Conservation (phyloP, 2,329 filamentous ascomycete genomes). For the Aspergillus sp. region DNA sequence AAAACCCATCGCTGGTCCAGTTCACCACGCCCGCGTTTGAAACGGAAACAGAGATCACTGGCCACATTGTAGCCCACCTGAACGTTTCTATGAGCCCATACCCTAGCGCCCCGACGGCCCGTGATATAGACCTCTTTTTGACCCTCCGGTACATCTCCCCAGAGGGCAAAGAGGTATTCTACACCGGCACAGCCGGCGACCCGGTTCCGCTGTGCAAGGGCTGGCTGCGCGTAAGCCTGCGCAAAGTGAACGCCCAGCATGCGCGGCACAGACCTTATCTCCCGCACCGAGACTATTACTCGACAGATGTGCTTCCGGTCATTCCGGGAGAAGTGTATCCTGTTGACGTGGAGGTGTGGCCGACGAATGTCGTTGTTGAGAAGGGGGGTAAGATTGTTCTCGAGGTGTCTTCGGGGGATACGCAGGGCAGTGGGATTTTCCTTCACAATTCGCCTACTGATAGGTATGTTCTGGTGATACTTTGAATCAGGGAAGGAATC, state of each 20-base stretch:
- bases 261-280: constrained; percentile 46
- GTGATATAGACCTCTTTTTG: constrained; percentile 56
- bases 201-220: constrained; percentile 56
- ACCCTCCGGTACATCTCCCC: constrained; percentile 55
- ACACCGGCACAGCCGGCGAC: constrained; percentile 58
- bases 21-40: constrained; percentile 61
- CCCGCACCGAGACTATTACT: constrained; percentile 53
- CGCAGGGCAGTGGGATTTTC: constrained; percentile 53
- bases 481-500: not conserved
- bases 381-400: constrained; percentile 31
- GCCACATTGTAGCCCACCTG: constrained; percentile 64
- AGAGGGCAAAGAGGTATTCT: constrained; percentile 53
- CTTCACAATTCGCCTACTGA: constrained; percentile 44
- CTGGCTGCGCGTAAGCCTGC: constrained; percentile 55
- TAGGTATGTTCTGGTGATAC: constrained; percentile 22
- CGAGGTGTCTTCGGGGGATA: constrained; percentile 46
- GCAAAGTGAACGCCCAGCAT: constrained; percentile 48
- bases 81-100: constrained; percentile 57
- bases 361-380: constrained; percentile 38
- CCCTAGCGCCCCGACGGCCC: constrained; percentile 40
- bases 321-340: constrained; percentile 51
- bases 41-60: constrained; percentile 68
- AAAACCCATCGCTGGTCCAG: constrained; percentile 55
- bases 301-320: constrained; percentile 49
- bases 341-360: constrained; percentile 49